Base-by-base conservation (phyloP, 345 rosid genomes). In the Eucalyptus dawsonii region DNA sequence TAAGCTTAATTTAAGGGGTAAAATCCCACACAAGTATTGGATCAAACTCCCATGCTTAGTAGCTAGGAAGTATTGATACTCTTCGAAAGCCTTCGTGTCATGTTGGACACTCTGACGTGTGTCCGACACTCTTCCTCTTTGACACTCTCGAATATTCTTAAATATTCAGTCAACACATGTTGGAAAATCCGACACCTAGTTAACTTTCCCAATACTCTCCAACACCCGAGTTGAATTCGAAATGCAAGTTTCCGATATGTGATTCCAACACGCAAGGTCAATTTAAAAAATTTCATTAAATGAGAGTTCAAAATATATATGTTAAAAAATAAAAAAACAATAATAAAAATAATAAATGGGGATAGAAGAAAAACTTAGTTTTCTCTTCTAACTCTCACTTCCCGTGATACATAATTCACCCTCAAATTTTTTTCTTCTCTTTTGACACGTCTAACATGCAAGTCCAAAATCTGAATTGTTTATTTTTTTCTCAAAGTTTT, bases 401-500 rank as follows among this genome's bases (percentile, higher is more conserved):
- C 0, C 0, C 0, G 0, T 53, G 11, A 53, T 53, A 53, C 5
- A 53, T 53, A 53, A 21, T 53, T 53, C 58, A 19, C 5, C 1
- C 2, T 1, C 5, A 19, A 53, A 0, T 53, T 53, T 53, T 53
- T 53, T 19, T 8, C 2, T 17, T 51, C 5, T 21, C 9, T 8
- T 53, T 0, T 3, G 11, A 53, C 11, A 53, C 0, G 1, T 53
- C 5, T 7, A 0, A 53, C 25, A 21, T 1, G 0, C 0, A 1
- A 53, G 58, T 53, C 5, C 58, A 53, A 0, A 2, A 21, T 53
- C 0, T 53, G 2, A 53, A 53, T 21, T 53, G 11, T 9, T 53
- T 21, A 0, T 3, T 19, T 53, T 19, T 53, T 3, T 0, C 25
- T 53, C 24, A 0, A 19, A 53, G 0, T 3, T 53, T 53, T 53